phyloP scores from a whole-genome alignment of 108 stramenopile species.

The Aureococcus anophagefferens region DNA sequence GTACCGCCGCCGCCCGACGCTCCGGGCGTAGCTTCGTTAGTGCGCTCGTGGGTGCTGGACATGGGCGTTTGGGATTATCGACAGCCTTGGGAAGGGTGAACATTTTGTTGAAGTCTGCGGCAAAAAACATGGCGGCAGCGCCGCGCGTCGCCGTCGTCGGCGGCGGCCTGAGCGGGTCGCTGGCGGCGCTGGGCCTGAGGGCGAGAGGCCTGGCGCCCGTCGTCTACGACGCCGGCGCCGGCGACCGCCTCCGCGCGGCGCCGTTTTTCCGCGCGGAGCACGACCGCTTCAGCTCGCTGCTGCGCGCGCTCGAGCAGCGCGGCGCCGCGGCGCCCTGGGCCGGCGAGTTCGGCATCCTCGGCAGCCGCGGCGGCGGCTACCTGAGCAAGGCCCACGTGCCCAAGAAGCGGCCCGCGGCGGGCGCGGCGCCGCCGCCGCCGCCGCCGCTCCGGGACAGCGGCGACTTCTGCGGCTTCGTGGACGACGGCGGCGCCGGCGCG shows the following conservation, averaged over 20 bases:
- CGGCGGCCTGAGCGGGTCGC: slow-evolving; percentile 30
- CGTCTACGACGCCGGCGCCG: slow-evolving; percentile 16
- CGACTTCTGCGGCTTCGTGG: slow-evolving; percentile 26
- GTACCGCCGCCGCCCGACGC: no score
- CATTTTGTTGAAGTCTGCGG: no score
- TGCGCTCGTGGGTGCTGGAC: no score
- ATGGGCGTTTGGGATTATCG: no score
- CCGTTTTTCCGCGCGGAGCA: slow-evolving; percentile 20
- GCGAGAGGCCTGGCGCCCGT: slow-evolving; percentile 15
- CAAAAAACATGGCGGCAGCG: no score
- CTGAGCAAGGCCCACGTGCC: slow-evolving; percentile 13
- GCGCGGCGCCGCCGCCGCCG: neutral
- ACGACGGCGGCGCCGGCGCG: neutral
- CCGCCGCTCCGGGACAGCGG: neutral
- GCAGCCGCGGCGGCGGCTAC: slow-evolving; percentile 22
- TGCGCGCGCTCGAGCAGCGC: slow-evolving; percentile 18
- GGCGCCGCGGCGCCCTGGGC: slow-evolving; percentile 14
- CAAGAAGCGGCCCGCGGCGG: neutral
- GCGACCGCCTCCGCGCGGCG: slow-evolving; percentile 9
- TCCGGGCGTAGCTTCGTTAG: no score
- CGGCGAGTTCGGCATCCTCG: slow-evolving; percentile 30
- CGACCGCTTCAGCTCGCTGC: slow-evolving; percentile 15
- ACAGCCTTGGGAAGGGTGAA: no score
- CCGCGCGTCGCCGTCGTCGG: slow-evolving; percentile 31
- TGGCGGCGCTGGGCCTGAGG: slow-evolving; percentile 17